Evolutionary conservation across 2,329 filamentous ascomycete species (phyloP), one percentile per base, ranked within the genome.

Genomic region (Zasmidium angulare): DNA sequence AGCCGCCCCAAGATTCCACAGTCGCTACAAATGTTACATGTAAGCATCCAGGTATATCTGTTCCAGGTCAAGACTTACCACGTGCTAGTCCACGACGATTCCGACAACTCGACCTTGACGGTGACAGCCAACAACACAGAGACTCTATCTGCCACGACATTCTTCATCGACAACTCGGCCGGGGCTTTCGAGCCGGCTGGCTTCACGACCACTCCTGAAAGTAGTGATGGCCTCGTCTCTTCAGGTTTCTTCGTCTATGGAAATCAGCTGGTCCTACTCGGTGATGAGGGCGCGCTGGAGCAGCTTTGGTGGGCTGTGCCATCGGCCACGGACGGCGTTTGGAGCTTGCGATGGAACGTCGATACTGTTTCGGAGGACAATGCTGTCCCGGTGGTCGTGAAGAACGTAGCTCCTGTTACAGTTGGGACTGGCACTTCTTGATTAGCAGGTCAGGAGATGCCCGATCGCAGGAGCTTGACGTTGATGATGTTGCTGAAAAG

Each of bases 21-120:
- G 31, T 46, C 22, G 51, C 51, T n/a, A 46, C 51, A 19, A 53
- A 53, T 46, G 51, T 53, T 22, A 53, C 51, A 21, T 53, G 51
- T 53, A 31, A 46, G 51, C 29, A 40, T 12, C 23, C 11, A 29
- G 11, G 26, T 29, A 29, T 29, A n/a, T 29, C 4, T 29, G 26
- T 29, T 6, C 26, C 4, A 29, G 11, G 11, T 11, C 26, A 6
- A 4, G 4, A 31, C 51, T 53, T 23, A 43, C 31, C 14, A 22
- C 24, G 24, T 26, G 22, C 11, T 29, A 53, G 51, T 53, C 51
- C 36, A 43, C 36, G 51, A 53, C 23, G 51, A 53, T 23, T 22
- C 31, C 3, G 36, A 43, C 10, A 46, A 19, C 22, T 46, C 51
- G 4, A 53, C 51, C 3, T 31, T 53, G 4, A 53, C 51, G 1